Base-by-base conservation (phyloP, 345 rosid species). In the Dimocarpus longan region DNA sequence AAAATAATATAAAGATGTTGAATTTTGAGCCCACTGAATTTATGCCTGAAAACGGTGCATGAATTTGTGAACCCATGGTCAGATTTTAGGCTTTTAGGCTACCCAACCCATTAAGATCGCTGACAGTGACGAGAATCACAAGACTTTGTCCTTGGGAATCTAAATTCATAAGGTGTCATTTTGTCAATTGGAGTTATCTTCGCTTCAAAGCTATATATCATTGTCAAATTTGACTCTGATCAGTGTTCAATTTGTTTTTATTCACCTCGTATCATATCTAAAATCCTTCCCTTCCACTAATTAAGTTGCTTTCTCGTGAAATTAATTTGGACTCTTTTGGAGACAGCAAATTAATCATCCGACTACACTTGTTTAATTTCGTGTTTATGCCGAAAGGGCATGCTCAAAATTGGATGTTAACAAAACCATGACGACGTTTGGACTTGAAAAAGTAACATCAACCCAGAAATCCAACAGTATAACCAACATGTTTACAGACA, bases 91-190 rank as follows among this genome's bases (percentile, higher is more conserved):
- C 15, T 42, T 56, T 74, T 37, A 13, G 63, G 68, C 54, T 22
- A 59, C 39, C 66, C 26, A 21, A 21, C 44, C 21, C 21, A 52
- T 32, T 32, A 40, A 66, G 18, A 32, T 3, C 1, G 37, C 37
- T 2, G 48, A 54, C 46, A 54, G 52, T 28, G 50, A 43, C 72
- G 21, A 56, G 70, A 75, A 59, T 75, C 63, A 75, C 70, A 43
- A 43, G 62, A 64, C 19, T n/a, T 26, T 64, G 40, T 42, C 60
- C 68, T 63, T 18, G 43, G 59, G 15, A 44, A 64, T 64, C 70
- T 43, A 75, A 64, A 57, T 18, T 57, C 26, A 57, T 8, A 6
- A 56, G 40, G n/a, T 21, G 52, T 40, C 76, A 16, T 0, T 0
- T 42, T 21, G 52, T 40, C 67, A 16, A 0, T 1, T 42, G 15